phyloP scores from a whole-genome alignment of 106 monocot species.

The Dactylorhiza incarnata region DNA sequence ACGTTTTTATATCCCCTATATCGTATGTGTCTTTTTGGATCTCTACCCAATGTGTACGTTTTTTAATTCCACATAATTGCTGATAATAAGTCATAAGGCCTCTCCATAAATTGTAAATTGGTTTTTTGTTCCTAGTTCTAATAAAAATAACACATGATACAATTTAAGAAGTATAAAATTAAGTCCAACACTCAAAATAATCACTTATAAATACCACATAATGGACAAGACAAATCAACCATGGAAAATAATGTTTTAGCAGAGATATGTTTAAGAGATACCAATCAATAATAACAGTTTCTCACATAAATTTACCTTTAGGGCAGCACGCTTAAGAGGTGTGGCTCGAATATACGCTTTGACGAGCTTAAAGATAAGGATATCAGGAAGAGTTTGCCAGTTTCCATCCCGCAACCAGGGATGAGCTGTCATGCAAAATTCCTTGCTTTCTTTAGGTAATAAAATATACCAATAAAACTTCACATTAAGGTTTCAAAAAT shows the following conservation, averaged over 20 bases:
- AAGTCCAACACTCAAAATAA: neutral
- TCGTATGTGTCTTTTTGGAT: too few species aligned
- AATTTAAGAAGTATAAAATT: too few species aligned
- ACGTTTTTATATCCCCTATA: too few species aligned
- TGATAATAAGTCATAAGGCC: too few species aligned
- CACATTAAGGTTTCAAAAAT: neutral
- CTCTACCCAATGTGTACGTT: too few species aligned
- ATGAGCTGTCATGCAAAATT: conserved; percentile 16
- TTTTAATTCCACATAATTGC: too few species aligned
- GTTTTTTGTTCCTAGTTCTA: too few species aligned
- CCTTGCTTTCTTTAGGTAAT: neutral
- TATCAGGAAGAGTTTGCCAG: conserved; percentile 21
- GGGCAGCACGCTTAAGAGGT: conserved; percentile 56
- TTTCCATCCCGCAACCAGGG: conserved; percentile 39
- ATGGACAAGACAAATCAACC: neutral
- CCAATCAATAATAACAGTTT: neutral
- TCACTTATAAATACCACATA: neutral
- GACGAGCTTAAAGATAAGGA: conserved; percentile 43
- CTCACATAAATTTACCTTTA: conserved; percentile 37
- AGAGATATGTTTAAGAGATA: neutral
- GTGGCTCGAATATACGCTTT: conserved; percentile 50
- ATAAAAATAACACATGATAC: too few species aligned
- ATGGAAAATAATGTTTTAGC: neutral
- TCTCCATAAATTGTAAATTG: too few species aligned
- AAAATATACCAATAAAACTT: neutral